phyloP scores from a whole-genome alignment of 2,329 filamentous ascomycete genomes.

The Pyrenochaeta sp. region DNA sequence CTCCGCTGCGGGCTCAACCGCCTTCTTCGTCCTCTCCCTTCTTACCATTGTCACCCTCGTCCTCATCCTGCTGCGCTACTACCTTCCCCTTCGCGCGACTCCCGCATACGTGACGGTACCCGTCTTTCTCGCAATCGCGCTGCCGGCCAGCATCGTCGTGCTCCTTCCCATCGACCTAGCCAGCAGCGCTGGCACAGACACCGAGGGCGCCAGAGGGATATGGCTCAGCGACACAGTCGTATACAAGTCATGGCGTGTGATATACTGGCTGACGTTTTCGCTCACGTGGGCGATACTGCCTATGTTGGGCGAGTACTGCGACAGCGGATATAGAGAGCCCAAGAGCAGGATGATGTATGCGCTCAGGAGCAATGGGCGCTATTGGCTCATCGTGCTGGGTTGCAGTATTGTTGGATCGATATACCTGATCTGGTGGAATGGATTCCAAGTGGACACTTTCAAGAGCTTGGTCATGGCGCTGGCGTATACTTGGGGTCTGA shows the following conservation, averaged over 20 bases:
- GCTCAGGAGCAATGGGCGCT: slow-evolving; percentile 84
- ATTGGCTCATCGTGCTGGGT: slow-evolving; percentile 81
- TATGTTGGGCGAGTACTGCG: slow-evolving; percentile 91
- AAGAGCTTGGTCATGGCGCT: slow-evolving; percentile 91
- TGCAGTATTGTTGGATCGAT: slow-evolving; percentile 75
- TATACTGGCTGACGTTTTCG: slow-evolving; percentile 96
- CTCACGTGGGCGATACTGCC: slow-evolving; percentile 96
- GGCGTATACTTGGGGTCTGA: slow-evolving; percentile 91
- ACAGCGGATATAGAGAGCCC: slow-evolving; percentile 90
- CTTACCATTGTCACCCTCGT: slow-evolving; percentile 78
- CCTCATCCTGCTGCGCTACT: slow-evolving; percentile 86
- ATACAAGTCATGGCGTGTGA: slow-evolving; percentile 90
- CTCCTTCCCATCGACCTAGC: slow-evolving; percentile 96
- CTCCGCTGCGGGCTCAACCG: slow-evolving; percentile 77
- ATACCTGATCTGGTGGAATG: slow-evolving; percentile 84
- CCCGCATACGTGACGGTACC: slow-evolving; percentile 89
- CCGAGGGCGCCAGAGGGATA: slow-evolving; percentile 77
- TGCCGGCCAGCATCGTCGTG: slow-evolving; percentile 89
- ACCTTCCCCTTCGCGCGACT: slow-evolving; percentile 87
- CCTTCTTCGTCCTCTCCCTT: slow-evolving; percentile 79
- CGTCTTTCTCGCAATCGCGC: slow-evolving; percentile 93
- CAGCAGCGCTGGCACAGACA: slow-evolving; percentile 78
- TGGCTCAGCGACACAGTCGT: slow-evolving; percentile 84
- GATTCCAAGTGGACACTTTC: slow-evolving; percentile 74
- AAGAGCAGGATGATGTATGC: slow-evolving; percentile 84